Evolutionary conservation across 495 filamentous ascomycete species (phyloP).

Genomic region (Podospora appendiculata): DNA sequence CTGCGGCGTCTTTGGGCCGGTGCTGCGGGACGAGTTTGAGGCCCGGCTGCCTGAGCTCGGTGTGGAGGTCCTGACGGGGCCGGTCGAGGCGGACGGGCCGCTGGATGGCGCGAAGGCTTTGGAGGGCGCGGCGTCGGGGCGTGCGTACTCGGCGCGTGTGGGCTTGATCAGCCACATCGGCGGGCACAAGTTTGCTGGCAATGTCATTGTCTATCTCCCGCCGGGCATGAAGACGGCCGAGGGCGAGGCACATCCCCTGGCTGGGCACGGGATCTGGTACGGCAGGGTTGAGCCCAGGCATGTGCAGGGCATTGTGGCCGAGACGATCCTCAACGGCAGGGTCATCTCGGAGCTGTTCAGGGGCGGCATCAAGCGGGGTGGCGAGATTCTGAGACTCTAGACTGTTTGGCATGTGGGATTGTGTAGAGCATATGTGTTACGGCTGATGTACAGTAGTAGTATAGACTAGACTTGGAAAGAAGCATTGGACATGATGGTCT

Average conservation of each 20-base stretch:
- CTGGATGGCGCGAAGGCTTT: constrained; percentile 10
- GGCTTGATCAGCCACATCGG: constrained; percentile 82
- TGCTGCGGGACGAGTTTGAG: constrained; percentile 63
- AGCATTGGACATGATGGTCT: not conserved
- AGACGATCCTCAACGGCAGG: constrained; percentile 67
- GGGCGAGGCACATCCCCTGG: constrained; percentile 47
- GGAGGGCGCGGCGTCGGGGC: not conserved
- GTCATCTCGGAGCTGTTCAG: constrained; percentile 72
- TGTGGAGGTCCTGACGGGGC: constrained; percentile 26
- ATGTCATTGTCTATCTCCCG: constrained; percentile 86
- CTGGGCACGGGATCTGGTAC: constrained; percentile 88
- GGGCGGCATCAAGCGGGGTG: constrained; percentile 47
- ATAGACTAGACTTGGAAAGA: not conserved
- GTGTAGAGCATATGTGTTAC: no score
- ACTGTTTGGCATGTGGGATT: not conserved
- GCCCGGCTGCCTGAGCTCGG: constrained; percentile 25
- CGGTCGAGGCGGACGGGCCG: constrained; percentile 20
- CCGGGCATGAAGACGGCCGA: constrained; percentile 32
- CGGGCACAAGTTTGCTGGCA: constrained; percentile 90
- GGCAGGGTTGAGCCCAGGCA: constrained; percentile 79
- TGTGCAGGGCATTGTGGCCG: constrained; percentile 76
- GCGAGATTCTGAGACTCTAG: constrained; percentile 32
- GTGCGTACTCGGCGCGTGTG: constrained; percentile 45
- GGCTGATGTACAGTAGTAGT: not conserved
- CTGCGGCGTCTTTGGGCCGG: constrained; percentile 73